Conservation (phyloP, 768 basidiomycete genomes). For the Arthromyces matolae region DNA sequence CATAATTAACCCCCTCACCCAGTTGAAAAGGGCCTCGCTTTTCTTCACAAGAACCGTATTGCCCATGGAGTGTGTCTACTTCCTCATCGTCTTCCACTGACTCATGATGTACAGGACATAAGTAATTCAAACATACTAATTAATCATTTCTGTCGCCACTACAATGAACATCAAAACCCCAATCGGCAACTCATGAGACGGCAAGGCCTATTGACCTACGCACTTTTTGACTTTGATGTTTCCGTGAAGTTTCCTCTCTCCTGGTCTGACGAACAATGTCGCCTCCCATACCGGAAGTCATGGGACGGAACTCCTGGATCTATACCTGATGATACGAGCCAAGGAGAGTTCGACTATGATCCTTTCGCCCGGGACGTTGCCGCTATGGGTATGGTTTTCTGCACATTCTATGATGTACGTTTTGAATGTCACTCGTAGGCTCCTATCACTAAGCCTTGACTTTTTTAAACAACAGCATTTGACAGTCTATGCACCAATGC, state of each 20-base stretch:
- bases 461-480: slow-evolving; percentile 15
- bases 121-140: too few species aligned
- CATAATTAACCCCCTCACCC: too few species aligned
- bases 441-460: background rate
- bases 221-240: slow-evolving; percentile 22
- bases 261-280: slow-evolving; percentile 6
- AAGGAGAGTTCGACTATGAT: slow-evolving; percentile 24
- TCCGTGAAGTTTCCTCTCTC: slow-evolving; percentile 15
- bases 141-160: too few species aligned
- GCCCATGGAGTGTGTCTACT: too few species aligned
- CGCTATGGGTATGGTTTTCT: slow-evolving; percentile 11
- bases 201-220: slow-evolving; percentile 16
- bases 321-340: slow-evolving; percentile 12
- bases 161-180: too few species aligned
- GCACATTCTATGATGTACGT: slow-evolving; percentile 9
- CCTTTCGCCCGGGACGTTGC: too few species aligned
- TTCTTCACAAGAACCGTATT: too few species aligned
- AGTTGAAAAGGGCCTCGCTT: too few species aligned
- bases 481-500: too few species aligned
- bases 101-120: too few species aligned
- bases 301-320: background rate
- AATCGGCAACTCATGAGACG: too few species aligned
- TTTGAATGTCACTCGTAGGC: background rate
- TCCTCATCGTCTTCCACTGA: too few species aligned
- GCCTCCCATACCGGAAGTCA: slow-evolving; percentile 5